phyloP scores from a whole-genome alignment of 2,329 filamentous ascomycete species.

The Calonectria hawksworthii region DNA sequence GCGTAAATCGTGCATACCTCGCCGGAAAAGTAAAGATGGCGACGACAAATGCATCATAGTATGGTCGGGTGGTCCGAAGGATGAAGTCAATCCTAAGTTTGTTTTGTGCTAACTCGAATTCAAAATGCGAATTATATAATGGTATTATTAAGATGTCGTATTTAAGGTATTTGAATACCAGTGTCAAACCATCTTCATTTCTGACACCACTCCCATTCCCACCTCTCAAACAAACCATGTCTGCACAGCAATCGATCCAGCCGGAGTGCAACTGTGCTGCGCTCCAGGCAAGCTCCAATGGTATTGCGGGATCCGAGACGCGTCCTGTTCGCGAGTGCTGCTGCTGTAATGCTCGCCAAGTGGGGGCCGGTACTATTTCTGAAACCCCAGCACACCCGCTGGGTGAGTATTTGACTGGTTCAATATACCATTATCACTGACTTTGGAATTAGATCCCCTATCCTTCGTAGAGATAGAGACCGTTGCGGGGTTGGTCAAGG shows the following conservation, averaged over 20 bases:
- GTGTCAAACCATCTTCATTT: too few relatives aligned
- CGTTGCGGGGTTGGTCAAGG: background rate
- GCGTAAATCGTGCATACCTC: background rate
- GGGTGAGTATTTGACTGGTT: background rate
- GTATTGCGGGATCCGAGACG: background rate
- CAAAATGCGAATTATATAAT: background rate
- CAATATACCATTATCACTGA: background rate
- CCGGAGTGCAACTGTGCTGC: background rate
- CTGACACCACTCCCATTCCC: background rate
- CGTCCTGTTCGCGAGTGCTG: background rate
- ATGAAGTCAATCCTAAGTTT: background rate
- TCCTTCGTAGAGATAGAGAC: background rate
- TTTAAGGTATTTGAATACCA: background rate
- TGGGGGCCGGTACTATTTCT: background rate
- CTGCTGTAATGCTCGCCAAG: background rate
- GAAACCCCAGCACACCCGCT: background rate
- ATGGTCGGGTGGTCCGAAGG: background rate
- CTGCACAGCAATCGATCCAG: background rate
- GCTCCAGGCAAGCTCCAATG: background rate
- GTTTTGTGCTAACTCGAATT: background rate
- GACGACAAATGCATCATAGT: background rate
- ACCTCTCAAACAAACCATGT: background rate
- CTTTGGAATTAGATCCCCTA: background rate
- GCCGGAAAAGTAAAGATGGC: background rate
- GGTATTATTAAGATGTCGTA: too few relatives aligned